Percentiles rank a stretch among this genome's conserved stretches.
These are phyloP conservation scores for Hypomyces rosellus DNA, from an alignment of 2,329 filamentous ascomycete genomes.

Conservation along the genomic window DNA sequence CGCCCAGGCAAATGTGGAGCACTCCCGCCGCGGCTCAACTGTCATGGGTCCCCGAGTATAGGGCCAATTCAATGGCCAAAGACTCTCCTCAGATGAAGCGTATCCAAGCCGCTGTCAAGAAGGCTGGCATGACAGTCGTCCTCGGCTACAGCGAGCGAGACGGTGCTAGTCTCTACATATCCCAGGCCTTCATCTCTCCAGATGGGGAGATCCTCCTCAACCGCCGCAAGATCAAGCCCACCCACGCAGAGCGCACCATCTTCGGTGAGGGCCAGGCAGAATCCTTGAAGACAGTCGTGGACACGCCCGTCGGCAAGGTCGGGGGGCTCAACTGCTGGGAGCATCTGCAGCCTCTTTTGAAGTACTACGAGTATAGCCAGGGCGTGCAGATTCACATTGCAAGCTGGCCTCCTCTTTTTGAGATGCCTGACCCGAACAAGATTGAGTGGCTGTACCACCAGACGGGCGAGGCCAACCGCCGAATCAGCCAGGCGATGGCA, in stretches of 20 bases:
- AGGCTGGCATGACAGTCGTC: constrained; percentile 36
- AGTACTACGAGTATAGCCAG: constrained; percentile 16
- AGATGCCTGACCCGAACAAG: constrained; percentile 21
- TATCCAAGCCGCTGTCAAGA: constrained; percentile 31
- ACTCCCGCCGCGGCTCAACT: constrained; percentile 21
- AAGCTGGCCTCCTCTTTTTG: constrained; percentile 24
- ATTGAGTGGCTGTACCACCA: constrained; percentile 30
- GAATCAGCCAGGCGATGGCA: constrained; percentile 34
- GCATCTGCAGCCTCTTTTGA: constrained; percentile 27
- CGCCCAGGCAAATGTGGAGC: constrained; percentile 24
- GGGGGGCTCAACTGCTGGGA: constrained; percentile 50
- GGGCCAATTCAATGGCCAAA: constrained; percentile 17
- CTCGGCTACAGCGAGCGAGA: constrained; percentile 42
- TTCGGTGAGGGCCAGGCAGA: constrained; percentile 51
- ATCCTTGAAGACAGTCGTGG: constrained; percentile 28
- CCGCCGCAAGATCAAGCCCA: constrained; percentile 42
- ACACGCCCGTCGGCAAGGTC: constrained; percentile 41
- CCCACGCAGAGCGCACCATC: constrained; percentile 36
- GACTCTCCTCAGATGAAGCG: constrained; percentile 35
- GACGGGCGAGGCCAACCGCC: constrained; percentile 27
- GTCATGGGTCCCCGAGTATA: constrained; percentile 2
- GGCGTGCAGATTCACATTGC: constrained; percentile 18
- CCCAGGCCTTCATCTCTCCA: constrained; percentile 44
- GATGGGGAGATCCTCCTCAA: constrained; percentile 36
- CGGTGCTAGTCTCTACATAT: constrained; percentile 36